Evolutionary conservation across 2,329 filamentous ascomycete species (phyloP), one percentile per base, ranked within the genome.

Genomic region (Ascomycota sp.): DNA sequence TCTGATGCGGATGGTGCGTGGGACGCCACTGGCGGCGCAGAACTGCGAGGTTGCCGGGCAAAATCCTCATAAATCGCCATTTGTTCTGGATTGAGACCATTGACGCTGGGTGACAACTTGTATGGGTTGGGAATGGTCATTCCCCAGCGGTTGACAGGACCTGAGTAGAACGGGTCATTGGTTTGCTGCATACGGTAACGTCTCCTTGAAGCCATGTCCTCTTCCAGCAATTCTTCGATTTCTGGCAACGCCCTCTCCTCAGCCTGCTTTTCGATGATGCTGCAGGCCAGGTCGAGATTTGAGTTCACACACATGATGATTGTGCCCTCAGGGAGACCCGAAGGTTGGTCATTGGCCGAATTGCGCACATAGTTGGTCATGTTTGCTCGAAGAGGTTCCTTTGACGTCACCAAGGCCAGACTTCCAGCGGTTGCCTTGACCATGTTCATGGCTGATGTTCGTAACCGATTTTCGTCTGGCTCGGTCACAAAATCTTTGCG

Each of bases 251-350:
- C 89, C 36, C 86, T 79, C 44, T 92, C 80, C 49, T 95, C 86
- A 3, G 89, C 91, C 30, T 89, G 85, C 51, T 89, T 83, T 52
- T 98, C 89, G 27, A 98, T 91, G 37, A 94, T 80, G 41, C 70
- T 77, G 46, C 89, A 95, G 28, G 91, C 86, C 25, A 83, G 66
- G 41, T 98, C 89, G 20, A 98, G 65, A 48, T 98, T 98, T 39
- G 91, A 86, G 50, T 95, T 98, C 36, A 98, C 86, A 52, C 91
- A 95, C 81, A 98, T 94, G 33, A 95, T 69, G 36, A 98, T 89
- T 21, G 89, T 80, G 6, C 89, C 89, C 54, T 98, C 89, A 0
- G 89, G 82, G 36, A 98, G 65, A 11, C 80, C 79, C 31, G 81
- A 77, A 31, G 81, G 73, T 23, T 92, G 65, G 23, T 75, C 70